Conservation (phyloP, 768 basidiomycete species). For the Tulasnella sp. region DNA sequence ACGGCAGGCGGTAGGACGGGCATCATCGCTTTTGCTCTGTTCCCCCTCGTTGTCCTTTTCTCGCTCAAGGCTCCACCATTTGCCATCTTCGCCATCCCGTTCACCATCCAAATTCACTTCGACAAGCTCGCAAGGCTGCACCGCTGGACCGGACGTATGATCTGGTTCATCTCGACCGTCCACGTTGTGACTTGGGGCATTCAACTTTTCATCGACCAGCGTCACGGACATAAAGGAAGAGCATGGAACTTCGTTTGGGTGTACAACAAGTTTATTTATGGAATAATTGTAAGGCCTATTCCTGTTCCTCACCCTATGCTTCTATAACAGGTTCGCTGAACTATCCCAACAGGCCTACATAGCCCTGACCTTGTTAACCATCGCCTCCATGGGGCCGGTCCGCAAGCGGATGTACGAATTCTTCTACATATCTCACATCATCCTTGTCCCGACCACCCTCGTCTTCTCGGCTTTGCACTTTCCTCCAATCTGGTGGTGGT, state of each 20-base stretch:
- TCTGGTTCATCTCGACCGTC: slow-evolving; percentile 49
- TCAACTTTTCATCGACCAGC: slow-evolving; percentile 44
- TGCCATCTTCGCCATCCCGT: slow-evolving; percentile 54
- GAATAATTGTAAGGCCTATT: slow-evolving; percentile 32
- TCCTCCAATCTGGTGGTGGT: slow-evolving; percentile 55
- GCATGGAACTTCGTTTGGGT: slow-evolving; percentile 40
- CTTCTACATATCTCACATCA: slow-evolving; percentile 56
- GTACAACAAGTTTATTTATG: slow-evolving; percentile 52
- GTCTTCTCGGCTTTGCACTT: slow-evolving; percentile 55
- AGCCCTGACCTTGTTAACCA: slow-evolving; percentile 40
- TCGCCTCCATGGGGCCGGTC: slow-evolving; percentile 40
- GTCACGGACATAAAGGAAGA: slow-evolving; percentile 26
- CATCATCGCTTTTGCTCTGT: slow-evolving; percentile 56
- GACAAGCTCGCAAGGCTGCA: slow-evolving; percentile 67
- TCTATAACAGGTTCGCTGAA: not conserved
- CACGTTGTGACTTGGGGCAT: slow-evolving; percentile 63
- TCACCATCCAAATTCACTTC: slow-evolving; percentile 52
- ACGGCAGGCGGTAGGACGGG: slow-evolving; percentile 55
- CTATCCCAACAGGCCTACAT: slow-evolving; percentile 42
- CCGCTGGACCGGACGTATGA: slow-evolving; percentile 55
- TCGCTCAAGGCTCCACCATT: slow-evolving; percentile 63
- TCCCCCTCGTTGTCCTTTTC: slow-evolving; percentile 58
- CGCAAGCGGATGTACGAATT: slow-evolving; percentile 45
- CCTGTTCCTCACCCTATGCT: not conserved
- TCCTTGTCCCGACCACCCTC: slow-evolving; percentile 51